A percentile compares a stretch with the other conserved stretches of the same genome.
Conservation (phyloP, 768 basidiomycete genomes). For the Albatrellus ellisii region DNA sequence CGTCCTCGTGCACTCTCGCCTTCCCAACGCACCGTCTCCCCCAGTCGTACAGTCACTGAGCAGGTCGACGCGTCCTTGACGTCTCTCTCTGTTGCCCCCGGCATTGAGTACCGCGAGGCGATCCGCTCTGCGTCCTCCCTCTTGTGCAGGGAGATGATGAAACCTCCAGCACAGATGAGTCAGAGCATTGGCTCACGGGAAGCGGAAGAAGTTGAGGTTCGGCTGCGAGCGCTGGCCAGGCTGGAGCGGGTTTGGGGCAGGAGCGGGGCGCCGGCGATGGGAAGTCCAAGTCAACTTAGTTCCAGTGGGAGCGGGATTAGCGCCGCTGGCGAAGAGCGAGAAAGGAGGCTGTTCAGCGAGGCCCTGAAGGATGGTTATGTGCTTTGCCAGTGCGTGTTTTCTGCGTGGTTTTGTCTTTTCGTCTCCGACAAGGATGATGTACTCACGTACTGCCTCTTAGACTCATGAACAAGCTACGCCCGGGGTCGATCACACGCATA, state of each 20-base stretch:
- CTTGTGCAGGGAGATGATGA: conserved; percentile 53
- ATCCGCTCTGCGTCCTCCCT: conserved; percentile 51
- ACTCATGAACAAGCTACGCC: conserved; percentile 67
- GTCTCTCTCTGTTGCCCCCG: conserved; percentile 28
- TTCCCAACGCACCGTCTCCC: conserved; percentile 3
- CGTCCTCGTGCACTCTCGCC: conserved; percentile 5
- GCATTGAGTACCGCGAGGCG: conserved; percentile 51
- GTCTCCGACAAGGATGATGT: conserved; percentile 6
- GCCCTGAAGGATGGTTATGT: conserved; percentile 76
- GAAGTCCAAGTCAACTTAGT: conserved; percentile 26
- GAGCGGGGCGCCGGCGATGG: conserved; percentile 32
- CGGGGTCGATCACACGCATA: conserved; percentile 43
- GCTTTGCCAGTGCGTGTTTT: conserved; percentile 69
- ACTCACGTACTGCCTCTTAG: conserved; percentile 25
- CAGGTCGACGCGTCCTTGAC: conserved; percentile 21
- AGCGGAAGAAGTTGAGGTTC: conserved; percentile 66
- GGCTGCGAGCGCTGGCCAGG: conserved; percentile 44
- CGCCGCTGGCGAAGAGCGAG: conserved; percentile 57
- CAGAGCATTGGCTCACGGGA: conserved; percentile 39
- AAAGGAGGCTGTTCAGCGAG: conserved; percentile 60
- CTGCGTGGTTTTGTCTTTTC: conserved; percentile 1
- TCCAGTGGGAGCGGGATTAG: conserved; percentile 25
- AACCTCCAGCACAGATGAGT: conserved; percentile 43
- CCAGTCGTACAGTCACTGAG: no score
- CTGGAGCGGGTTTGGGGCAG: conserved; percentile 70